Conservation (phyloP, 768 basidiomycete species). For the Mycena sanguinolenta region DNA sequence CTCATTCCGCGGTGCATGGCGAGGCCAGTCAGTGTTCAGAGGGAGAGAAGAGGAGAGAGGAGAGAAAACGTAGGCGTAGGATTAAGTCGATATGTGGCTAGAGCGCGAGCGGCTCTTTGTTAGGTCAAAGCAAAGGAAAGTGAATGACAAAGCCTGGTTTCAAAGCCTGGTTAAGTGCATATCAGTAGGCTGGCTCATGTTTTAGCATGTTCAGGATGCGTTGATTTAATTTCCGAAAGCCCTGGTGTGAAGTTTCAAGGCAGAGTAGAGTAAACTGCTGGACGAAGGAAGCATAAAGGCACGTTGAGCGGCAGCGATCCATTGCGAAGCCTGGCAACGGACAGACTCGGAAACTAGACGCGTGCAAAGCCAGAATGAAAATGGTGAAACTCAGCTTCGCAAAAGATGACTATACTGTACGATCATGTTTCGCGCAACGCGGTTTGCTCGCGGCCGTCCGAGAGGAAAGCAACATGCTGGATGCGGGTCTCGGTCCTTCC, state of each 20-base stretch:
- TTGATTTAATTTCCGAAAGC: slow-evolving; percentile 29
- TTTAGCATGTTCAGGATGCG: slow-evolving; percentile 15
- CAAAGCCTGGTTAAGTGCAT: slow-evolving; percentile 1
- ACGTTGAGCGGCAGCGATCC: slow-evolving; percentile 50
- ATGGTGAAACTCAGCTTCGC: slow-evolving; percentile 35
- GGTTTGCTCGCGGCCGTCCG: no score
- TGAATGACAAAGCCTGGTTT: not conserved
- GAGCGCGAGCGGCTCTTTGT: slow-evolving; percentile 13
- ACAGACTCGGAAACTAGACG: not conserved
- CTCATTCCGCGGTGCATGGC: slow-evolving; percentile 63
- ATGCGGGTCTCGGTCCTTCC: no score
- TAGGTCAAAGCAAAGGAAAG: slow-evolving; percentile 25
- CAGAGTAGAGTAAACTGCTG: slow-evolving; percentile 6
- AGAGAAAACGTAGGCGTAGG: no score
- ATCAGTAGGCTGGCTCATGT: slow-evolving; percentile 13
- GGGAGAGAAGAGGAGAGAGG: not conserved
- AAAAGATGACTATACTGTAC: no score
- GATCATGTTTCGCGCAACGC: no score
- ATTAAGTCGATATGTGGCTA: slow-evolving; percentile 15
- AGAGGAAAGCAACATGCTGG: no score
- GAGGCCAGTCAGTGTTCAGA: not conserved
- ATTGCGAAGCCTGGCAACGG: not conserved
- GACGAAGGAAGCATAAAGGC: not conserved
- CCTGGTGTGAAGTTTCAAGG: not conserved
- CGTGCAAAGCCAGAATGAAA: not conserved